phyloP scores from a whole-genome alignment of 768 basidiomycete genomes.

The Mycena metata region DNA sequence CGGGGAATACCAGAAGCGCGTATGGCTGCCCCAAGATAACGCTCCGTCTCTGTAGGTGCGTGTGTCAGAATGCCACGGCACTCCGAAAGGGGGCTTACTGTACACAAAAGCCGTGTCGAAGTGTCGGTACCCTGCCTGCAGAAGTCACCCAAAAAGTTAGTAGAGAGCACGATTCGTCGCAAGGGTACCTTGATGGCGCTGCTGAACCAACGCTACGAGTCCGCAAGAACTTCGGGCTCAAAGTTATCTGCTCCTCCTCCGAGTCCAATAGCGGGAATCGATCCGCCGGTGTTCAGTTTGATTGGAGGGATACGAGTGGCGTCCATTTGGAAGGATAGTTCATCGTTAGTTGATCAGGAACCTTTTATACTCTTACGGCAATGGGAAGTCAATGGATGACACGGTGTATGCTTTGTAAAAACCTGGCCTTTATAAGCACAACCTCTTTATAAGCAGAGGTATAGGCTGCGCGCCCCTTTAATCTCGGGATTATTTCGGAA shows the following conservation, averaged over 20 bases:
- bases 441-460: too few species aligned
- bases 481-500: too few species aligned
- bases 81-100: slow-evolving; percentile 31
- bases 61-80: too few species aligned
- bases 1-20: slow-evolving; percentile 62
- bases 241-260: not conserved
- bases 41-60: slow-evolving; percentile 50
- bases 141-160: not conserved
- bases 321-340: not conserved
- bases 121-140: slow-evolving; percentile 56
- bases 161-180: too few species aligned
- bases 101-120: slow-evolving; percentile 57
- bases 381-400: too few species aligned
- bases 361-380: too few species aligned
- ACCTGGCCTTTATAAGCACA: too few species aligned
- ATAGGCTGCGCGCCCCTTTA: too few species aligned
- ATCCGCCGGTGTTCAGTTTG: not conserved
- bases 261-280: not conserved
- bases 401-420: too few species aligned
- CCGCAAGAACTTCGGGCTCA: not conserved
- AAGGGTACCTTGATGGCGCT: slow-evolving; percentile 54
- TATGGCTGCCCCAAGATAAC: slow-evolving; percentile 58
- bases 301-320: not conserved
- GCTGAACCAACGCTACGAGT: slow-evolving; percentile 50
- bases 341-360: too few species aligned